phyloP scores from a whole-genome alignment of 805 yeast species.

The Yarrowia sp. region DNA sequence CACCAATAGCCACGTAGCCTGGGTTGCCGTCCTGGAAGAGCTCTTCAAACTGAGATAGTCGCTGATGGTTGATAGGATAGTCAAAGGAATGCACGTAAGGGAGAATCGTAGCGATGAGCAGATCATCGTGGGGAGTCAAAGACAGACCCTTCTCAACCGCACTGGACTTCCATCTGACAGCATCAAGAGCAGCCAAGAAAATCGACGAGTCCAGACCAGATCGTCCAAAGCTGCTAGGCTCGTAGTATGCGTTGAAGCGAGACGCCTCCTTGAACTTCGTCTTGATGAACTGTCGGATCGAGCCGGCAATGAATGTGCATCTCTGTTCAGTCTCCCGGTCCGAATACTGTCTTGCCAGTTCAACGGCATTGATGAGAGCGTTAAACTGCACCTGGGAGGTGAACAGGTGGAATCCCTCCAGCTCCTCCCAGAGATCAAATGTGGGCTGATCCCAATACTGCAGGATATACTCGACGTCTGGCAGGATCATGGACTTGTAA shows the following conservation, averaged over 20 bases:
- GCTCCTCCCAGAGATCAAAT: slow-evolving; percentile 96
- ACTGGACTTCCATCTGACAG: not conserved
- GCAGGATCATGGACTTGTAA: slow-evolving; percentile 55
- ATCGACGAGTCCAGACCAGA: slow-evolving; percentile 79
- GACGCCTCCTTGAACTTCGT: slow-evolving; percentile 30
- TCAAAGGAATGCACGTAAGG: slow-evolving; percentile 67
- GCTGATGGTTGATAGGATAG: slow-evolving; percentile 53
- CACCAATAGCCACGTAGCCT: slow-evolving; percentile 28
- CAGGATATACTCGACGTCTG: slow-evolving; percentile 66
- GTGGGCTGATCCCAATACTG: slow-evolving; percentile 60
- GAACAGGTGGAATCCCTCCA: slow-evolving; percentile 71
- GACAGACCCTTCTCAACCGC: not conserved
- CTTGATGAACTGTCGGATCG: slow-evolving; percentile 28
- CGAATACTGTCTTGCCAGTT: slow-evolving; percentile 37
- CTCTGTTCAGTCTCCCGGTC: slow-evolving; percentile 30
- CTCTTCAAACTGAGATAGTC: slow-evolving; percentile 28
- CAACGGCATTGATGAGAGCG: slow-evolving; percentile 59
- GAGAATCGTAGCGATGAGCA: slow-evolving; percentile 47
- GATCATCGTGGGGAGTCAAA: slow-evolving; percentile 30
- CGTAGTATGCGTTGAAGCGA: slow-evolving; percentile 54
- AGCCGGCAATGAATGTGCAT: slow-evolving; percentile 27
- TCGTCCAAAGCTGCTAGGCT: slow-evolving; percentile 56
- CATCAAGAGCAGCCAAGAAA: slow-evolving; percentile 45
- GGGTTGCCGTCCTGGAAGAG: slow-evolving; percentile 28
- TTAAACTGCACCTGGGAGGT: slow-evolving; percentile 72